Conservation (phyloP, 1,139 yeast species). For the Hanseniaspora uvarum region DNA sequence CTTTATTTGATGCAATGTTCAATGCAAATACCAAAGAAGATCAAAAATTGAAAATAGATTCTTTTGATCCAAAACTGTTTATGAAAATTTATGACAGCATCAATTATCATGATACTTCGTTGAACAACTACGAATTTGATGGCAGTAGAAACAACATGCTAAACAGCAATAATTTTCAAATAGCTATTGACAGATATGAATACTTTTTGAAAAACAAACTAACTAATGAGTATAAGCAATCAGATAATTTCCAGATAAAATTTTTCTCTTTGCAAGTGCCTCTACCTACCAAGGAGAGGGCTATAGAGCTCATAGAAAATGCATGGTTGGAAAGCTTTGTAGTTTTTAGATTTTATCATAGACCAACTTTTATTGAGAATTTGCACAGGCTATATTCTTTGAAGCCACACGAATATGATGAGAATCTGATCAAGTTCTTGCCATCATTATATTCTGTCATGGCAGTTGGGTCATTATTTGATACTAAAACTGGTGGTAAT, state of each 20-base stretch:
- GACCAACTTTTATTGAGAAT: constrained; percentile 65
- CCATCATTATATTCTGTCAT: constrained; percentile 64
- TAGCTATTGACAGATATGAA: constrained; percentile 21
- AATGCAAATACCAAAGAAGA: constrained; percentile 20
- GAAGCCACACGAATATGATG: constrained; percentile 56
- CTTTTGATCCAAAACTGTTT: constrained; percentile 27
- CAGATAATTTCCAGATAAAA: constrained; percentile 33
- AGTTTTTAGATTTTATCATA: constrained; percentile 71
- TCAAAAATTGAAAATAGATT: constrained; percentile 20
- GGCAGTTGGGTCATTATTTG: constrained; percentile 71
- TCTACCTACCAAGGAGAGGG: constrained; percentile 68
- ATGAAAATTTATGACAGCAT: constrained; percentile 25
- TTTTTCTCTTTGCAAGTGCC: constrained; percentile 34
- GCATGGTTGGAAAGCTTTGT: constrained; percentile 90
- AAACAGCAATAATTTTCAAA: constrained; percentile 20
- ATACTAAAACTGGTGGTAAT: constrained; percentile 28
- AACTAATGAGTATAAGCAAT: constrained; percentile 16
- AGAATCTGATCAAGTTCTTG: constrained; percentile 58
- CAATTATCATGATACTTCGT: constrained; percentile 17
- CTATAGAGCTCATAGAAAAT: constrained; percentile 60
- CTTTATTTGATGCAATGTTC: constrained; percentile 24
- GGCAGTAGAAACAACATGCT: constrained; percentile 4
- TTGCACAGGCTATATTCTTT: constrained; percentile 52
- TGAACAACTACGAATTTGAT: constrained; percentile 12
- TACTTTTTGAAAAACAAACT: constrained; percentile 17